These are phyloP conservation scores for Grigorovia yakushimaensis DNA, from an alignment of 805 yeast genomes.

Conservation along the genomic window DNA sequence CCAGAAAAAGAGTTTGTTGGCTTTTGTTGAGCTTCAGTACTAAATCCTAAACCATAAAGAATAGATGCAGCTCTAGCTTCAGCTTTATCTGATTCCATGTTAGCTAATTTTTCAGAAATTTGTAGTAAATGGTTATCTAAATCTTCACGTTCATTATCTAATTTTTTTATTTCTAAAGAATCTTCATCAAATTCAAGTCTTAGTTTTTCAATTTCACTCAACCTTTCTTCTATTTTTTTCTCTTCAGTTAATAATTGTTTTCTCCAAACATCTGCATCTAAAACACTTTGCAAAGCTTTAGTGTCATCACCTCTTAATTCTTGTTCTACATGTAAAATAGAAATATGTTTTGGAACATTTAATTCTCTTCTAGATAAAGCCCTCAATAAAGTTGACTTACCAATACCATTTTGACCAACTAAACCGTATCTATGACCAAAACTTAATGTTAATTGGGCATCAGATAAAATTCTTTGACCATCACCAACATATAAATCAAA, in stretches of 20 bases:
- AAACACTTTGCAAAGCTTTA: constrained; percentile 84
- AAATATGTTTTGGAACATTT: constrained; percentile 88
- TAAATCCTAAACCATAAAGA: constrained; percentile 86
- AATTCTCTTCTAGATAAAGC: constrained; percentile 92
- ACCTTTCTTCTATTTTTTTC: constrained; percentile 57
- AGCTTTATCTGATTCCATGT: constrained; percentile 96
- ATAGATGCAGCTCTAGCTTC: constrained; percentile 95
- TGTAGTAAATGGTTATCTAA: constrained; percentile 69
- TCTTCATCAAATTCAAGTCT: constrained; percentile 66
- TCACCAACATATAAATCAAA: constrained; percentile 94
- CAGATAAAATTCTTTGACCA: constrained; percentile 84
- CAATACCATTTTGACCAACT: constrained; percentile 99
- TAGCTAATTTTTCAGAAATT: constrained; percentile 70
- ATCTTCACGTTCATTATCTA: constrained; percentile 87
- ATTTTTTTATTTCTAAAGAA: constrained; percentile 59
- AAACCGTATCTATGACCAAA: constrained; percentile 94
- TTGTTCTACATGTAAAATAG: constrained; percentile 95
- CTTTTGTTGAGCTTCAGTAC: constrained; percentile 69
- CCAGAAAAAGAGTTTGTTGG: constrained; percentile 93
- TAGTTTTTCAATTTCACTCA: constrained; percentile 63
- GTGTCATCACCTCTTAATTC: constrained; percentile 92
- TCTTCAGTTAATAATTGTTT: constrained; percentile 79
- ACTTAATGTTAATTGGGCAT: constrained; percentile 76
- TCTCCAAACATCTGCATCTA: constrained; percentile 99
- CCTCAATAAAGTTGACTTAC: constrained; percentile 87